Base-by-base conservation (phyloP, 176 grass and related monocot genomes). In the Carex scoparia region DNA sequence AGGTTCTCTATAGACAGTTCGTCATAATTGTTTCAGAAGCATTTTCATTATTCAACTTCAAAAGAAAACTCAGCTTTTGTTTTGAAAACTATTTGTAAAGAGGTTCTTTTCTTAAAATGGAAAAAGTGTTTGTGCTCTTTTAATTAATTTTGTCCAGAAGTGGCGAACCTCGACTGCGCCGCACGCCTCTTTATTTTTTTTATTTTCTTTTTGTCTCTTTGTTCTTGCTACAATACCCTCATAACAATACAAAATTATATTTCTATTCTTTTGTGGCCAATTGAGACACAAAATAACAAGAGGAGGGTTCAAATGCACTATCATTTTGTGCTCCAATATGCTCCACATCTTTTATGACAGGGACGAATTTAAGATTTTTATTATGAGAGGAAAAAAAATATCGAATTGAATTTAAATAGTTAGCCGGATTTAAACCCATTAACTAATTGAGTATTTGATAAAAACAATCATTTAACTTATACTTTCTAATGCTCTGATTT, bases 91-190 rank as follows among this genome's bases (percentile, higher is more conserved):
- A 48, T 27, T 65, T 9, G 30, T 65, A 65, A 63, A 65, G 10
- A 31, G 79, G 30, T 19, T 27, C 3, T 82, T 63, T 82, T 46
- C 31, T 27, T 82, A 82, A 82, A 61, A 65, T 31, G 28, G 37
- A 63, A 82, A 72, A 75, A 53, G 71, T 53, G 44, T 51, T 53
- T 44, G 71, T 75, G 42, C 71, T 53, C 71, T 49, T 53, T 75
- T 49, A 51, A 74, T 75, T 49, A 51, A 74, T 74, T 77, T 77
- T 77, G 48, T 77, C 72, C 23, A 4, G 19, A 55, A 77, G 72
- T 32, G 72, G 46, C 72, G 72, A 77, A 77, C 48, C 46, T 77
- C 48, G 72, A 77, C n/a, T 74, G 70, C 70, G 70, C 70, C 70
- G 70, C 70, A 74, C 28, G 19, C 11, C 23, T 27, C 49, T 77